Conservation (phyloP, 2,329 filamentous ascomycete species). For the Colletotrichum neosansevieriae region DNA sequence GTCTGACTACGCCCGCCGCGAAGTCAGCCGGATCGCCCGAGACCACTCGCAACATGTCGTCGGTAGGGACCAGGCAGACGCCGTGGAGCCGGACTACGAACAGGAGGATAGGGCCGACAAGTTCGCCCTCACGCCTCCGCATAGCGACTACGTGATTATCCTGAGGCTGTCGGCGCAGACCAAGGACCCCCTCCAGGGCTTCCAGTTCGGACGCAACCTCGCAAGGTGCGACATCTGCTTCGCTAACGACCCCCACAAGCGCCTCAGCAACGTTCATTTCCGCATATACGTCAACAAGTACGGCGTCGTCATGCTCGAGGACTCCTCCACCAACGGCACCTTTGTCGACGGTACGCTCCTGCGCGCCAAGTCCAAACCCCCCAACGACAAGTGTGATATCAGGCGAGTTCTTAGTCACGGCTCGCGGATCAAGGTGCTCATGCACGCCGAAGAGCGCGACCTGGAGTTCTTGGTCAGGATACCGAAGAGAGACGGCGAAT, state of each 20-base stretch:
- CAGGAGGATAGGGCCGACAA: constrained; percentile 62
- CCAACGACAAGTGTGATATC: constrained; percentile 51
- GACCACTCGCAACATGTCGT: constrained; percentile 63
- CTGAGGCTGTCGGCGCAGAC: constrained; percentile 81
- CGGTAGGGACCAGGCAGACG: constrained; percentile 60
- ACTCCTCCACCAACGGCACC: constrained; percentile 96
- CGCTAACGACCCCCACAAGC: constrained; percentile 73
- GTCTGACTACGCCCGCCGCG: constrained; percentile 77
- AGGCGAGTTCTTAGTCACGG: constrained; percentile 78
- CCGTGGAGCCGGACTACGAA: constrained; percentile 64
- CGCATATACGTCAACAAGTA: constrained; percentile 91
- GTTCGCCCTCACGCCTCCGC: constrained; percentile 64
- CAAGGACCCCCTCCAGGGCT: constrained; percentile 78
- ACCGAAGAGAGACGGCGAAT: constrained; percentile 77
- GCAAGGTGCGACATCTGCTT: constrained; percentile 79
- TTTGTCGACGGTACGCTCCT: constrained; percentile 82
- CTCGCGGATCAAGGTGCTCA: constrained; percentile 77
- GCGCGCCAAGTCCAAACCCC: constrained; percentile 53
- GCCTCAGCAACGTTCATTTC: constrained; percentile 96
- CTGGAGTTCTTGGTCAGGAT: constrained; percentile 89
- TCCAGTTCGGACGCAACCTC: constrained; percentile 85
- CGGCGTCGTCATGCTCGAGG: constrained; percentile 90
- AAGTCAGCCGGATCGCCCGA: constrained; percentile 68
- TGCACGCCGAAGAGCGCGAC: constrained; percentile 65
- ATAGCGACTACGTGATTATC: constrained; percentile 76